phyloP scores from a whole-genome alignment of 2,329 filamentous ascomycete species.

The Sclerotinia subarctica region DNA sequence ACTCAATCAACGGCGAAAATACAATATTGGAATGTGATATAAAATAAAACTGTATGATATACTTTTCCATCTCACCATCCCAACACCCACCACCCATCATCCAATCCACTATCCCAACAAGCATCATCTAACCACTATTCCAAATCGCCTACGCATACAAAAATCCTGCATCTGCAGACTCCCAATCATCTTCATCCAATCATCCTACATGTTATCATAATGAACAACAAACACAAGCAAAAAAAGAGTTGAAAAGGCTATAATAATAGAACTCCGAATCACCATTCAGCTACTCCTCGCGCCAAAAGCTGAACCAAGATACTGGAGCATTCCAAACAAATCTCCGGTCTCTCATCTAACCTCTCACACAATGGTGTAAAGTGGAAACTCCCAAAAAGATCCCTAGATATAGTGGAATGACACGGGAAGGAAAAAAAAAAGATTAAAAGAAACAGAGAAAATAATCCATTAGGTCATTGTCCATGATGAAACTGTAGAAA shows the following conservation, averaged over 20 bases:
- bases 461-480: not conserved
- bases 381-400: not conserved
- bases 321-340: not conserved
- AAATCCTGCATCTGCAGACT: not conserved
- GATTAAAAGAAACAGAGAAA: not conserved
- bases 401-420: slow-evolving; percentile 5
- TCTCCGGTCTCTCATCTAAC: not conserved
- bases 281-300: not conserved
- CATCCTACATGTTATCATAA: not conserved
- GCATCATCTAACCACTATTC: too few relatives aligned
- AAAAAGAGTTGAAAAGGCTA: not conserved
- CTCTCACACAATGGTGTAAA: not conserved
- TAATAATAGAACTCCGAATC: not conserved
- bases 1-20: too few relatives aligned
- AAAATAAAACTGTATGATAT: too few relatives aligned
- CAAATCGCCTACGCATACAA: not conserved
- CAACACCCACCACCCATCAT: too few relatives aligned
- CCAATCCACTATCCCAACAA: too few relatives aligned
- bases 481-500: not conserved
- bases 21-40: too few relatives aligned
- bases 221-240: not conserved
- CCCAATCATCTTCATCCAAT: not conserved
- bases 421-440: not conserved
- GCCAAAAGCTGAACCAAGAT: not conserved
- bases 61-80: too few relatives aligned